phyloP scores from a whole-genome alignment of 2,329 filamentous ascomycete species.

The Pseudogymnoascus sp. region DNA sequence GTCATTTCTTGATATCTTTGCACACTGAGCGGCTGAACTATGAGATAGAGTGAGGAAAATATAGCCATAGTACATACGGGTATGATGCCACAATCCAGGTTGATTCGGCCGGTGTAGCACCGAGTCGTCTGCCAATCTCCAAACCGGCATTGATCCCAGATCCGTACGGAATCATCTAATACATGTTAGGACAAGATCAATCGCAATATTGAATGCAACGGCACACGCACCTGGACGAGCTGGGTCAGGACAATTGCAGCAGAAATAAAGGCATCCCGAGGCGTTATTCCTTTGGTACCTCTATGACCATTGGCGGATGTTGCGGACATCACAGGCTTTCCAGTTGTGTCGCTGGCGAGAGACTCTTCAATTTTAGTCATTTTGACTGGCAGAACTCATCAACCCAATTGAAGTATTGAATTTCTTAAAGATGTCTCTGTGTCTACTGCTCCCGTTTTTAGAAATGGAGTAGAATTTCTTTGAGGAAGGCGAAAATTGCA shows the following conservation, averaged over 20 bases:
- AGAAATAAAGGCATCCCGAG: neutral
- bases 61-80: constrained; percentile 22
- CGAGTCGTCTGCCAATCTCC: neutral
- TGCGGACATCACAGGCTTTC: neutral
- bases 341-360: neutral
- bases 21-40: neutral
- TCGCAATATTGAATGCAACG: neutral
- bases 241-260: neutral
- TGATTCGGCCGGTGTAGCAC: constrained; percentile 22
- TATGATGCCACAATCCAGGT: constrained; percentile 35
- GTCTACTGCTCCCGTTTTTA: neutral
- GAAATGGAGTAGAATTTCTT: neutral
- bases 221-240: neutral
- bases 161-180: constrained; percentile 5
- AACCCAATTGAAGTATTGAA: neutral
- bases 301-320: neutral
- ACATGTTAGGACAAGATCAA: neutral
- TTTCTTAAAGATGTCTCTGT: neutral
- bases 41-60: neutral
- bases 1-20: constrained; percentile 5
- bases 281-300: neutral
- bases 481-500: neutral
- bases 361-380: neutral
- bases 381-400: neutral
- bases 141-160: neutral